Percentiles rank a stretch among this genome's conserved stretches.
Conservation (phyloP, 2,329 filamentous ascomycete species). For the Penicillium sp. region DNA sequence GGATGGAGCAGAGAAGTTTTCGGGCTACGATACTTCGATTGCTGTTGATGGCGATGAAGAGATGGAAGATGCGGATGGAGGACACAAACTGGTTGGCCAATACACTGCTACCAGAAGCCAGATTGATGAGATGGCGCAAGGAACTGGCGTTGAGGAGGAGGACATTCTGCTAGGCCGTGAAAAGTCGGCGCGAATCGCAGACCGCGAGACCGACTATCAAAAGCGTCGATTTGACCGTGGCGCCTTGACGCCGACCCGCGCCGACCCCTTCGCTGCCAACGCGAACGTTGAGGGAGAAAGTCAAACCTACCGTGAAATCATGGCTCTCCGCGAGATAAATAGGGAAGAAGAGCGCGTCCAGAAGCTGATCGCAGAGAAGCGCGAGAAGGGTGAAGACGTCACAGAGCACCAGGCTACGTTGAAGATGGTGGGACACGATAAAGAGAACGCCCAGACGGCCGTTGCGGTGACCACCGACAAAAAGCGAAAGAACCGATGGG, state of each 20-base stretch:
- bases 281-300: slow-evolving; percentile 67
- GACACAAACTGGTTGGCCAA: slow-evolving; percentile 81
- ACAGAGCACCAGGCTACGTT: slow-evolving; percentile 71
- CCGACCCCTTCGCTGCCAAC: slow-evolving; percentile 79
- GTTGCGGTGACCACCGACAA: slow-evolving; percentile 62
- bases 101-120: slow-evolving; percentile 91
- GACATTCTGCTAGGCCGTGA: slow-evolving; percentile 84
- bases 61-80: slow-evolving; percentile 70
- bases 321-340: slow-evolving; percentile 87
- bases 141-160: slow-evolving; percentile 82
- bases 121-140: slow-evolving; percentile 89
- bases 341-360: slow-evolving; percentile 87
- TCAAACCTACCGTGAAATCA: slow-evolving; percentile 81
- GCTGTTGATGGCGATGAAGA: slow-evolving; percentile 76
- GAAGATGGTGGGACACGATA: slow-evolving; percentile 62
- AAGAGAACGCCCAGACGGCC: slow-evolving; percentile 70
- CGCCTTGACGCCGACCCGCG: slow-evolving; percentile 74
- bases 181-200: slow-evolving; percentile 84
- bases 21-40: slow-evolving; percentile 88
- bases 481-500: slow-evolving; percentile 95
- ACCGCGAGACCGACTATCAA: slow-evolving; percentile 96
- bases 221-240: slow-evolving; percentile 88
- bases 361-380: slow-evolving; percentile 74
- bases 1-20: slow-evolving; percentile 74
- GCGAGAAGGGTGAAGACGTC: slow-evolving; percentile 59